Base-by-base conservation (phyloP, 2,329 filamentous ascomycete species). In the Dactylellina haptotyla region DNA sequence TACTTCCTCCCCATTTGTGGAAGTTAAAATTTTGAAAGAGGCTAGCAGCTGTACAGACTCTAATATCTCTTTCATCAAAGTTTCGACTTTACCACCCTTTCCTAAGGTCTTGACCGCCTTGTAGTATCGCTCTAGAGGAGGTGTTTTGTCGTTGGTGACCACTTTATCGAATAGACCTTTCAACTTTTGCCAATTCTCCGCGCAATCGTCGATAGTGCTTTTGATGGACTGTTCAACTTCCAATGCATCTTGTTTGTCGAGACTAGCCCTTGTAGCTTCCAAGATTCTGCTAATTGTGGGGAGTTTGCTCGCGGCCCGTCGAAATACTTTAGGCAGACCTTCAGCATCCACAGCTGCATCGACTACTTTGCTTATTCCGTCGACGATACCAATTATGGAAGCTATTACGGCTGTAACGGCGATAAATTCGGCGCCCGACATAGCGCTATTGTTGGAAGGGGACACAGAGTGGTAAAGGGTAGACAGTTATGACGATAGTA, bases 41-140 rank as follows among this genome's bases (percentile, higher is more conserved):
- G 48, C 48, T 8, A 64, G 23, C 9, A 64, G 48, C 1, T 56
- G 37, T 1, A 56, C 34, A 64, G 37, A 46, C n/a, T 54, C 48
- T 16, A 64, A 8, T 4, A 65, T 25, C 23, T 56, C 50, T 25
- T 65, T 65, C 39, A 65, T 39, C 18, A 65, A 48, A 3, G 5
- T 28, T 30, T 65, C 61, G 1, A 65, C 61, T 39, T 57, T 65
- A 5, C 50, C 32, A 1, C 50, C 61, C 39, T 65, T 65, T 8
- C 61, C 61, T 14, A 65, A 28, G 23, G 50, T 56, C 39, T 45
- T 65, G 12, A 34, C 61, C 10, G 61, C 61, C 25, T 65, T 57
- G 28, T 25, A 23, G 39, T 65, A 65, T 37, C 61, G 39, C 1
- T 56, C 48, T 6, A 39, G 5, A 3, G 39, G 26, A 10, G 48